Base-by-base conservation (phyloP, 2,329 filamentous ascomycete species). In the Conoideocrella luteorostrata region DNA sequence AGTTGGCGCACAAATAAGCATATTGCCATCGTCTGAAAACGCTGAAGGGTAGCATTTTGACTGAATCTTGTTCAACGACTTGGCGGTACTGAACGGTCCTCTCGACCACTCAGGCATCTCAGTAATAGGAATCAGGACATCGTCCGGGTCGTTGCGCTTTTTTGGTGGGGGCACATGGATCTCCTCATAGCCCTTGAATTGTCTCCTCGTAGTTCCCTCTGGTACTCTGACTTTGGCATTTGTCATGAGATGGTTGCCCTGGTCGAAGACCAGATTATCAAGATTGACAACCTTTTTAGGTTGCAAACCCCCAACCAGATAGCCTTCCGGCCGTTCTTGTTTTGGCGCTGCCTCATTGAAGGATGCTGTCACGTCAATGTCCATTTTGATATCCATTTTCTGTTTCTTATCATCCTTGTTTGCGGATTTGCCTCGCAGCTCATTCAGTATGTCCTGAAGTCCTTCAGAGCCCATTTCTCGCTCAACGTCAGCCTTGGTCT, bases 191-290 rank as follows among this genome's bases (percentile, higher is more conserved):
- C 93, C 93, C 65, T 98, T 98, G 69, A 96, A 96, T 0, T 87
- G 88, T 38, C 89, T 80, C 65, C 97, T 96, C 0, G 88, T 96
- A 2, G 93, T 95, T 10, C 93, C 93, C 61, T 95, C 88, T 0
- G 93, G 93, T 17, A 98, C 75, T 50, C 86, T 85, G 37, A 98
- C 93, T 60, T 89, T 96, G 6, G 89, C 86, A 56, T 98, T 98
- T n/a, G 93, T 97, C 91, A 97, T 98, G 34, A 98, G 75, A 70
- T 98, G 93, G 57, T 97, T 98, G 42, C 93, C 93, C 66, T 97
- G 91, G 55, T 97, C 93, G 60, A 98, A 98, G 30, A 96, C 78
- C 26, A 98, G 78, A 56, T 97, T 97, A 46, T 98, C 91, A 41
- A 98, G 73, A 60, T 97, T 97, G 62, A 98, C 88, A 35, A 88